phyloP scores from a whole-genome alignment of 495 filamentous ascomycete genomes.

The Apiosordaria backusii region DNA sequence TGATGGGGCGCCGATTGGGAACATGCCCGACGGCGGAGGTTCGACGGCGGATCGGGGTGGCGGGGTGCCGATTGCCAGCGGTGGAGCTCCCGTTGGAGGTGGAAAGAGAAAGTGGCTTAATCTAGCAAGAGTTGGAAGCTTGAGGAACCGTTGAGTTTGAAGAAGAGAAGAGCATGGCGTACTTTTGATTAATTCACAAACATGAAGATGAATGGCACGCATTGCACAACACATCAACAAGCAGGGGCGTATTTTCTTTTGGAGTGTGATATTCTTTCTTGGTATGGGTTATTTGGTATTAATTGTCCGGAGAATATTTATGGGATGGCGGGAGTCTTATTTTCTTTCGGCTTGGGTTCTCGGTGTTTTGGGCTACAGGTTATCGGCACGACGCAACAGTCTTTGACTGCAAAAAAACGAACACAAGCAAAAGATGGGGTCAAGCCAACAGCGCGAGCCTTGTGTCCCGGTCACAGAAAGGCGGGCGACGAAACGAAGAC shows the following conservation, averaged over 20 bases:
- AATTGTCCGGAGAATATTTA: not conserved
- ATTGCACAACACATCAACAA: not conserved
- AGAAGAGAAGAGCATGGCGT: not conserved
- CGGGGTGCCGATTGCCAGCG: conserved; percentile 6
- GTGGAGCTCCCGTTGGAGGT: not conserved
- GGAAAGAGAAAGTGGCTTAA: conserved; percentile 41
- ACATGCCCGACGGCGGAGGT: not conserved
- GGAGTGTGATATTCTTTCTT: not conserved
- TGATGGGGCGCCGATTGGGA: conserved; percentile 9
- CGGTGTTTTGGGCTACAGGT: not conserved
- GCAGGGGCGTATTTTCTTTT: not conserved
- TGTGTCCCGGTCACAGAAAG: too few relatives aligned
- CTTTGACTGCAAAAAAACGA: not conserved
- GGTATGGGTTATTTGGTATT: not conserved
- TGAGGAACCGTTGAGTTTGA: conserved; percentile 33
- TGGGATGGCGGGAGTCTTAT: not conserved
- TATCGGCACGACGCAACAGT: not conserved
- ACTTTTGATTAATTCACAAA: not conserved
- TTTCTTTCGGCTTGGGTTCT: not conserved
- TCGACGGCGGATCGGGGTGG: not conserved
- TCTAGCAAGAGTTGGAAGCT: conserved; percentile 34
- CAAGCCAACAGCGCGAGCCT: not conserved
- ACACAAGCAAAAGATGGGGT: not conserved
- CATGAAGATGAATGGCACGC: not conserved
- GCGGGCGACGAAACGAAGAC: too few relatives aligned